Percentiles rank a stretch among this genome's conserved stretches.
phyloP scores from a whole-genome alignment of 345 rosid species.

The Durio zibethinus region DNA sequence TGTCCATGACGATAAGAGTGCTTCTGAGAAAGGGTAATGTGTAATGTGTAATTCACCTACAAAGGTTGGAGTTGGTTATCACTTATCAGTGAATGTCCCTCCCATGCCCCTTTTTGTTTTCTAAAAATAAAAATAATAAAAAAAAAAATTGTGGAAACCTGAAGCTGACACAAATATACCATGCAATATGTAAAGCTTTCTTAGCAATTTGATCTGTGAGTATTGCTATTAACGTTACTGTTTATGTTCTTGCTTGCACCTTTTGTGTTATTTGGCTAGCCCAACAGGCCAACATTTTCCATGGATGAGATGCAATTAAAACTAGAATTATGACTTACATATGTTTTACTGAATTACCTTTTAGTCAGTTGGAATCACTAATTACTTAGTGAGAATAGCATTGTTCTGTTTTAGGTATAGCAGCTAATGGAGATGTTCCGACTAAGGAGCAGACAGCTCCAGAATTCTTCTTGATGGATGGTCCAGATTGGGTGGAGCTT shows the following conservation, averaged over 20 bases:
- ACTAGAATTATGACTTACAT: background rate
- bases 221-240: background rate
- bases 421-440: constrained; percentile 27
- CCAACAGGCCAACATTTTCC: background rate
- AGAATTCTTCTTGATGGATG: constrained; percentile 33
- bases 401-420: background rate
- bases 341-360: background rate
- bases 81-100: background rate
- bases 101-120: background rate
- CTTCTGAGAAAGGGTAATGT: too few species aligned
- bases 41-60: too few species aligned
- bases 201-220: background rate
- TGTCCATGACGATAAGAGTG: too few species aligned
- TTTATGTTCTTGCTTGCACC: background rate
- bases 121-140: background rate
- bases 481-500: constrained; percentile 66
- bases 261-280: background rate
- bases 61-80: too few species aligned
- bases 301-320: background rate
- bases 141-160: background rate
- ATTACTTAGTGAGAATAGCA: background rate
- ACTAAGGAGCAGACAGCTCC: constrained; percentile 30
- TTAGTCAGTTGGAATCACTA: background rate
- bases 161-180: background rate
- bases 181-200: background rate